Conservation (phyloP, 345 rosid species). For the Chamaenerion angustifolium region DNA sequence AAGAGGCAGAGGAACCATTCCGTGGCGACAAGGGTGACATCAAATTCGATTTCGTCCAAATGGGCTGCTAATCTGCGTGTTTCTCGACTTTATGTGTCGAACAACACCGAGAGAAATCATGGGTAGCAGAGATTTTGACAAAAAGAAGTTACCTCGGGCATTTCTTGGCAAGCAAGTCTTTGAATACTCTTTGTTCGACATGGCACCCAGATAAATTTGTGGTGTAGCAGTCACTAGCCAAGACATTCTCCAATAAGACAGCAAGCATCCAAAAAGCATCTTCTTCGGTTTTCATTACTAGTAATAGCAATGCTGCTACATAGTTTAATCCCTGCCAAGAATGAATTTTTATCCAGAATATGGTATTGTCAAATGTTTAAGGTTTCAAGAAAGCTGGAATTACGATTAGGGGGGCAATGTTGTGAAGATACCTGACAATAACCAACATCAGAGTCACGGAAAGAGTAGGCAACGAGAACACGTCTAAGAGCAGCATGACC, state of each 20-base stretch:
- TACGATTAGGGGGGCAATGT: neutral
- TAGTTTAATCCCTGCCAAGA: slow-evolving; percentile 70
- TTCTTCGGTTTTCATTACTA: slow-evolving; percentile 99
- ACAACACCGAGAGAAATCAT: slow-evolving; percentile 1
- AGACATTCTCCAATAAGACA: slow-evolving; percentile 79
- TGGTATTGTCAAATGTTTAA: no score
- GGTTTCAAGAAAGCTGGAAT: no score
- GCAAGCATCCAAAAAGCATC: slow-evolving; percentile 99
- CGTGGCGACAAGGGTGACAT: slow-evolving; percentile 92
- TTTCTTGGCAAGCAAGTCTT: slow-evolving; percentile 68
- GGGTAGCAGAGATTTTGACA: neutral
- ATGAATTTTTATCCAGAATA: neutral
- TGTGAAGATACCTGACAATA: slow-evolving; percentile 73
- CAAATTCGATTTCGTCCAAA: slow-evolving; percentile 79
- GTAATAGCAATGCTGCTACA: slow-evolving; percentile 80
- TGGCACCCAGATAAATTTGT: slow-evolving; percentile 90
- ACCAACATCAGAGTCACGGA: slow-evolving; percentile 97
- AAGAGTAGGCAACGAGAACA: slow-evolving; percentile 88
- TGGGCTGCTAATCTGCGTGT: slow-evolving; percentile 71
- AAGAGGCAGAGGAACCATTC: slow-evolving; percentile 98
- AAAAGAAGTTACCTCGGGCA: slow-evolving; percentile 53
- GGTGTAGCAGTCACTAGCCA: slow-evolving; percentile 89
- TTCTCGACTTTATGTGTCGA: neutral
- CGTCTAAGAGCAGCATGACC: slow-evolving; percentile 88
- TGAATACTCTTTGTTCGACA: slow-evolving; percentile 92